Percentiles rank a stretch among this genome's conserved stretches.
Conservation (phyloP, 179 eudicot genomes). For the Vitellaria paradoxa region DNA sequence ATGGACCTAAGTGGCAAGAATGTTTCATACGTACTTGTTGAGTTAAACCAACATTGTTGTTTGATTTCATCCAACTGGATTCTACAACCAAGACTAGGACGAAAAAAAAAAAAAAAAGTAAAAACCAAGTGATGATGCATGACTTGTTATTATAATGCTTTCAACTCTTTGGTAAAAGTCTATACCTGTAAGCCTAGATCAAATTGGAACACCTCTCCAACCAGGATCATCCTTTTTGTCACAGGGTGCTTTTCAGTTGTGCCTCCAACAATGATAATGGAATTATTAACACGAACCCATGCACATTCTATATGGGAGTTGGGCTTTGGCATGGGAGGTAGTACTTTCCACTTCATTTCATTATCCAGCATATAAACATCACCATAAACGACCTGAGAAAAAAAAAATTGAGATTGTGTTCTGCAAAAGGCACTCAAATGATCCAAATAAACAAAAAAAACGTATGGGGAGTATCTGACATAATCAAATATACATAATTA, state of each 20-base stretch:
- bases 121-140: background rate
- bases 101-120: no score
- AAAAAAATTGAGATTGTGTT: background rate
- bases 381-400: conserved; percentile 35
- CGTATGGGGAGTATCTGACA: background rate
- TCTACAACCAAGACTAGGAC: background rate
- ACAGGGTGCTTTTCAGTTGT: conserved; percentile 45
- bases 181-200: conserved; percentile 31
- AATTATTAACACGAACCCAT: conserved; percentile 41
- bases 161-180: background rate
- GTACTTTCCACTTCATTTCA: conserved; percentile 30
- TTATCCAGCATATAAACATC: conserved; percentile 44
- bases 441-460: no score
- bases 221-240: conserved; percentile 43
- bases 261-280: conserved; percentile 43
- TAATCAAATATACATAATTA: background rate
- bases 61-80: background rate
- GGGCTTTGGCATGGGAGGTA: conserved; percentile 47
- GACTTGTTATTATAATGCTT: background rate
- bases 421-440: background rate
- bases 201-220: conserved; percentile 43
- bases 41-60: no score
- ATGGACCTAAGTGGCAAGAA: no score
- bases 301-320: conserved; percentile 47
- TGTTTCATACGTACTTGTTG: no score